These are phyloP conservation scores for Mrakia gelida DNA, from an alignment of 768 basidiomycete genomes.

Conservation along the genomic window DNA sequence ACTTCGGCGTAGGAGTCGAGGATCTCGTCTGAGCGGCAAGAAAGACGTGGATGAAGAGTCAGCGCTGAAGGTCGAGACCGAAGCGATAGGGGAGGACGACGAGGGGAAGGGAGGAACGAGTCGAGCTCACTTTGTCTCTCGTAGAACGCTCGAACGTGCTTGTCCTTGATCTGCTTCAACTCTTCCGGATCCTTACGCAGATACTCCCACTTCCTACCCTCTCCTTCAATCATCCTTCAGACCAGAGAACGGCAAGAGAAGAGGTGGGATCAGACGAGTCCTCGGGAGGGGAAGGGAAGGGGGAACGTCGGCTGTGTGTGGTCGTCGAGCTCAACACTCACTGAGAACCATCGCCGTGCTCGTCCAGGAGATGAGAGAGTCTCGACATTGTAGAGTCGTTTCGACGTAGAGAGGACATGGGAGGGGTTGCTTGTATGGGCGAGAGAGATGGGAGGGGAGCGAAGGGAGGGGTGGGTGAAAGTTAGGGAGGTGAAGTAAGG, in stretches of 20 bases:
- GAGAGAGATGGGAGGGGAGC: not conserved
- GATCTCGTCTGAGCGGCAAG: not conserved
- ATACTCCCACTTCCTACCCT: not conserved
- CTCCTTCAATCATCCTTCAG: not conserved
- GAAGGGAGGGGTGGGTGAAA: not conserved
- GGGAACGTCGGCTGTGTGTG: not conserved
- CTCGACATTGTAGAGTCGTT: not conserved
- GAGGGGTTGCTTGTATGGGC: not conserved
- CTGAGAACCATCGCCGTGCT: not conserved
- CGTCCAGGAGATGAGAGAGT: not conserved
- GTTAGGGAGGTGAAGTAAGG: too few species aligned
- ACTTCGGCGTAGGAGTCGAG: constrained; percentile 16
- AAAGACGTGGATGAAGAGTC: too few species aligned
- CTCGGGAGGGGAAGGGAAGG: not conserved
- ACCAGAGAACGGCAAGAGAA: not conserved
- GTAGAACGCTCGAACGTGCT: not conserved
- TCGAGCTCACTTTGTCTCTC: constrained; percentile 9
- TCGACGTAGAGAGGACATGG: not conserved
- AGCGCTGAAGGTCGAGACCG: too few species aligned
- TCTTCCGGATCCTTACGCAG: not conserved
- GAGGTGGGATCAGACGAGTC: not conserved
- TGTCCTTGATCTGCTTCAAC: constrained; percentile 6
- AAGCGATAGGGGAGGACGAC: too few species aligned
- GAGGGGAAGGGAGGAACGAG: not conserved
- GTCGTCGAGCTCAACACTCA: not conserved